Conservation (phyloP, 208 protist species). For the Trypanosomatidae sp. region DNA sequence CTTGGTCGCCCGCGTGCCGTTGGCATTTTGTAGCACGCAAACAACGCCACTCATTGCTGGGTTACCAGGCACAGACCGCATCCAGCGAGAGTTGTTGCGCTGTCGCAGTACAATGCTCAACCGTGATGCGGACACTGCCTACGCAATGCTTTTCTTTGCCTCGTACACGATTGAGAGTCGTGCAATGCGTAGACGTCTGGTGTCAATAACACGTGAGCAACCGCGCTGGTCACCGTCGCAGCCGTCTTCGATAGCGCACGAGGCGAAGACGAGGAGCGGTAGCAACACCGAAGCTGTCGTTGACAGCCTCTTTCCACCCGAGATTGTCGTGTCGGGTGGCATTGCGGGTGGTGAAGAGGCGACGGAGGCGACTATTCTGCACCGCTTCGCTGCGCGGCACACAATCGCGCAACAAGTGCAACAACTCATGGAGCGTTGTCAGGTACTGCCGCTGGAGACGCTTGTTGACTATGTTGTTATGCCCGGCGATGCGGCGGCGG, state of each 20-base stretch:
- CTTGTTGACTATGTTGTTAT: slow-evolving; percentile 1
- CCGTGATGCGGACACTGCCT: slow-evolving; percentile 26
- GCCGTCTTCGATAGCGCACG: too few species aligned
- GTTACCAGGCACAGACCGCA: slow-evolving; percentile 32
- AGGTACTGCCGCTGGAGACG: slow-evolving; percentile 40
- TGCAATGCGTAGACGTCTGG: slow-evolving; percentile 22
- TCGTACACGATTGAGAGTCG: slow-evolving; percentile 35
- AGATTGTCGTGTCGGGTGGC: slow-evolving; percentile 60
- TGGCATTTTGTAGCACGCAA: slow-evolving; percentile 22
- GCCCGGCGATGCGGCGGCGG: slow-evolving; percentile 5
- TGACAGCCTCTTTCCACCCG: slow-evolving; percentile 66
- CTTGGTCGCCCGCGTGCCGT: slow-evolving; percentile 14
- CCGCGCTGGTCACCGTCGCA: too few species aligned
- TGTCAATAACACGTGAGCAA: slow-evolving; percentile 24
- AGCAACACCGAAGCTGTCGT: slow-evolving; percentile 4
- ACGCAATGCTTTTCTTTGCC: slow-evolving; percentile 38
- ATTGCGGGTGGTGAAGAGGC: slow-evolving; percentile 56
- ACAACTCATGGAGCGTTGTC: slow-evolving; percentile 41
- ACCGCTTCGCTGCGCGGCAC: slow-evolving; percentile 31
- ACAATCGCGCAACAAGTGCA: slow-evolving; percentile 34
- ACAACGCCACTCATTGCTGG: slow-evolving; percentile 16
- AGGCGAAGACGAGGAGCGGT: too few species aligned
- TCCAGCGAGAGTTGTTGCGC: slow-evolving; percentile 49
- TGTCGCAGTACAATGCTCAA: slow-evolving; percentile 70
- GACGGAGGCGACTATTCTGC: slow-evolving; percentile 24